A percentile compares a stretch with the other conserved stretches of the same genome.
Evolutionary conservation across 108 stramenopile species (phyloP).

Genomic region (Stephanodiscus triporus): DNA sequence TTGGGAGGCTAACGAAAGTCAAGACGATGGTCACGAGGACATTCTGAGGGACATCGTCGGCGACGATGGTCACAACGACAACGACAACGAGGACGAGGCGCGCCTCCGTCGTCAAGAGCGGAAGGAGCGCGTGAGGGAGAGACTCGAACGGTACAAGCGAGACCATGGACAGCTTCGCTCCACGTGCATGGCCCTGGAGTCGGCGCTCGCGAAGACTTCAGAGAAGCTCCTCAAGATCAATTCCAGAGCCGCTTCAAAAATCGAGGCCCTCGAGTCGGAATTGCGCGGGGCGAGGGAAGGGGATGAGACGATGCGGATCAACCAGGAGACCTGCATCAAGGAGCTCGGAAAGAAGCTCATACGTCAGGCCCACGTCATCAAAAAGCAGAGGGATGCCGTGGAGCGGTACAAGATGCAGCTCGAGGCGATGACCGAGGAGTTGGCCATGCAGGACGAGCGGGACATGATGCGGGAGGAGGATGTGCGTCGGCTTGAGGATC

Average conservation of each 20-base stretch:
- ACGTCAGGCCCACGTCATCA: slow-evolving; percentile 47
- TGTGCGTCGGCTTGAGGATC: slow-evolving; percentile 8
- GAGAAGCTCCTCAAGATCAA: slow-evolving; percentile 39
- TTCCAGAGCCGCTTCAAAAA: slow-evolving; percentile 30
- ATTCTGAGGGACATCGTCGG: too few relatives aligned
- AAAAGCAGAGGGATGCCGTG: slow-evolving; percentile 34
- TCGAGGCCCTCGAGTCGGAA: slow-evolving; percentile 38
- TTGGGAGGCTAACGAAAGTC: too few relatives aligned
- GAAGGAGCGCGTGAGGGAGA: too few relatives aligned
- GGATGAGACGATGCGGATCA: slow-evolving; percentile 10
- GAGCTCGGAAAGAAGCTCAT: too few relatives aligned
- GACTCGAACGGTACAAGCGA: too few relatives aligned
- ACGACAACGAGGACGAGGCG: too few relatives aligned
- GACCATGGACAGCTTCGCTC: slow-evolving; percentile 7
- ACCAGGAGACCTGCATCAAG: slow-evolving; percentile 38
- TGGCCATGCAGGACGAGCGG: slow-evolving; percentile 54
- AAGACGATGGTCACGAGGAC: too few relatives aligned
- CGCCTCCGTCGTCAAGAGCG: too few relatives aligned
- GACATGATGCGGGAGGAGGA: slow-evolving; percentile 27
- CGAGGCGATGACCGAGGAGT: slow-evolving; percentile 36
- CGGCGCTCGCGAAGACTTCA: slow-evolving; percentile 24
- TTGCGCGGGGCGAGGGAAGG: slow-evolving; percentile 20
- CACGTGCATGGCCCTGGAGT: slow-evolving; percentile 25
- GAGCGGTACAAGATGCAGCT: slow-evolving; percentile 39
- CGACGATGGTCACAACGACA: too few relatives aligned